Percentiles rank a stretch among this genome's conserved stretches.
Evolutionary conservation across 1,284 basidiomycete genomes (phyloP).

Genomic region (Cutaneotrichosporon sp.): DNA sequence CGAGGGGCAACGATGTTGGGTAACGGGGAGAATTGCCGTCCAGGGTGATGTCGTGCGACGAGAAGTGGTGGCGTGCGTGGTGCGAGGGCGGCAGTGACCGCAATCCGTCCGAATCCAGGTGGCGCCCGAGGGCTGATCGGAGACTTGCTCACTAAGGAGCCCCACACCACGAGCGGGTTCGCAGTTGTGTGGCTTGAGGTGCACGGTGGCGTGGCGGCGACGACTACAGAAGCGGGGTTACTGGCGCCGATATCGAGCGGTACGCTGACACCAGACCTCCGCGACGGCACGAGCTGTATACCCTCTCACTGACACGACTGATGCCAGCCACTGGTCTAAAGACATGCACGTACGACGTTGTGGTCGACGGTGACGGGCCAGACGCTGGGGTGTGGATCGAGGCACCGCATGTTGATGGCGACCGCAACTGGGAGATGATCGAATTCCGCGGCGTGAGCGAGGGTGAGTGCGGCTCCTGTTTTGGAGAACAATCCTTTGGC

Average conservation of each 20-base stretch:
- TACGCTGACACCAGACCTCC: slow-evolving; percentile 42
- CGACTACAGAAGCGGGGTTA: not conserved
- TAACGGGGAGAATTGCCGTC: not conserved
- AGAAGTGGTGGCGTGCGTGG: not conserved
- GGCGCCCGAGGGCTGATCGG: not conserved
- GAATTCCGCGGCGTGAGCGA: slow-evolving; percentile 78
- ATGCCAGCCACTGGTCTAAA: slow-evolving; percentile 67
- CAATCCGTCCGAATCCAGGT: not conserved
- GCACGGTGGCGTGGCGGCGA: not conserved
- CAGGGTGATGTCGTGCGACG: too few species aligned
- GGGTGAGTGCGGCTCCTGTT: slow-evolving; percentile 55
- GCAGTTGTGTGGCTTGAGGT: not conserved
- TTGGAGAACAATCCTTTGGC: too few species aligned
- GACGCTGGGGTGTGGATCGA: slow-evolving; percentile 65
- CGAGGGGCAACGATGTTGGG: not conserved
- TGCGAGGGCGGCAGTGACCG: not conserved
- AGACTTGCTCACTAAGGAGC: not conserved
- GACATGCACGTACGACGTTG: slow-evolving; percentile 73
- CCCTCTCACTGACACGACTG: slow-evolving; percentile 59
- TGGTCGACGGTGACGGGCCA: slow-evolving; percentile 55
- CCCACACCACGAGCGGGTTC: too few species aligned
- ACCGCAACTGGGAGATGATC: slow-evolving; percentile 64
- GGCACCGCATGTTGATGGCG: slow-evolving; percentile 57
- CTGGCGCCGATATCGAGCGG: not conserved
- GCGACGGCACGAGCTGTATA: slow-evolving; percentile 58